phyloP scores from a whole-genome alignment of 1,284 basidiomycete species.

The Pulveroboletus sp. region DNA sequence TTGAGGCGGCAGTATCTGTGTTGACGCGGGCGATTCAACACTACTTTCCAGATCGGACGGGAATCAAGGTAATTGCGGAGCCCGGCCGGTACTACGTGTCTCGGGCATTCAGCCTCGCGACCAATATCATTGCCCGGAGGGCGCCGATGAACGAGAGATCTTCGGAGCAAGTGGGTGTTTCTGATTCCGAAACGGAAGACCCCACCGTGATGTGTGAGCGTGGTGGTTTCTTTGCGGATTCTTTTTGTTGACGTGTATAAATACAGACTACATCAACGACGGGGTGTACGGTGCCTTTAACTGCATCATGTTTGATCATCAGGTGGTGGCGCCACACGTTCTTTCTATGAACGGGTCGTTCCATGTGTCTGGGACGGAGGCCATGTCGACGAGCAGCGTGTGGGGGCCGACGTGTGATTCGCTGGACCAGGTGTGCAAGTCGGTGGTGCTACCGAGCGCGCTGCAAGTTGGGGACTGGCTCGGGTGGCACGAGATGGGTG shows the following conservation, averaged over 20 bases:
- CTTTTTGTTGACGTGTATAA: conserved; percentile 11
- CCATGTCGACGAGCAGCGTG: conserved; percentile 53
- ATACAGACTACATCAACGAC: conserved; percentile 93
- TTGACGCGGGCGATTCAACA: conserved; percentile 73
- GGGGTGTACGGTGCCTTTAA: conserved; percentile 99
- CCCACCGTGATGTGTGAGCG: conserved; percentile 82
- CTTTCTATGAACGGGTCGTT: conserved; percentile 60
- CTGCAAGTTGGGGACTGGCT: conserved; percentile 90
- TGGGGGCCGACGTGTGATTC: conserved; percentile 89
- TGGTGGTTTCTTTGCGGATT: conserved; percentile 11
- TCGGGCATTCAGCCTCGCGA: conserved; percentile 89
- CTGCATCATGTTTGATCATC: conserved; percentile 94
- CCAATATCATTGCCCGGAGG: conserved; percentile 92
- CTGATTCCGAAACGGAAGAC: conserved; percentile 44
- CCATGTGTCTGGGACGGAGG: conserved; percentile 50
- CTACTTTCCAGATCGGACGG: conserved; percentile 83
- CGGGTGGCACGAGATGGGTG: conserved; percentile 90
- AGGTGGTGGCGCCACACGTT: conserved; percentile 83
- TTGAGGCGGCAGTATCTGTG: conserved; percentile 80
- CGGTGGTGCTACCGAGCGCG: conserved; percentile 60
- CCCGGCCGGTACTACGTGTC: conserved; percentile 96
- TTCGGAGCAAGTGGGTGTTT: not conserved
- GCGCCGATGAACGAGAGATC: conserved; percentile 46
- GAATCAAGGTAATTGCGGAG: conserved; percentile 90
- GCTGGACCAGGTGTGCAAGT: conserved; percentile 78